phyloP scores from a whole-genome alignment of 2,329 filamentous ascomycete species.

The Myriosclerotinia scirpicola region DNA sequence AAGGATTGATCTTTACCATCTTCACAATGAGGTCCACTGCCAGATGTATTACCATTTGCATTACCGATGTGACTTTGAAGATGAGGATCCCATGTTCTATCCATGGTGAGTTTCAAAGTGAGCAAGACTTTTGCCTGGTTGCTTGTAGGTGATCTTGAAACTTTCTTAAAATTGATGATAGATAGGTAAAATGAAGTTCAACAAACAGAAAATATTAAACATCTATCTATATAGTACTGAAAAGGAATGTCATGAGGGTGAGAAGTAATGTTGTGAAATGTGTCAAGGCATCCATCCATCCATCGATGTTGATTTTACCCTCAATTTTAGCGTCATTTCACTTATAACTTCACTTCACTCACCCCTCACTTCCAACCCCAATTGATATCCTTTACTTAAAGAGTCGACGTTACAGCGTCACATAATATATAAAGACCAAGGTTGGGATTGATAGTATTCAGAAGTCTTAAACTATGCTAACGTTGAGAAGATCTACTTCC shows the following conservation, averaged over 20 bases:
- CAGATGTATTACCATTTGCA: constrained; percentile 21
- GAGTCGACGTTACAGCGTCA: background rate
- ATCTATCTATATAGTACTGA: background rate
- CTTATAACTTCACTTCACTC: constrained; percentile 2
- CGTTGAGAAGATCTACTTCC: constrained; percentile 8
- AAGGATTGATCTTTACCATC: background rate
- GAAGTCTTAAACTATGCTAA: background rate
- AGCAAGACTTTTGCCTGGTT: background rate
- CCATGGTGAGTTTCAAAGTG: background rate
- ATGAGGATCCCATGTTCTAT: constrained; percentile 29
- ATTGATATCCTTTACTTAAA: background rate
- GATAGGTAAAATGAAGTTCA: constrained; percentile 9
- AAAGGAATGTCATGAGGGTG: background rate
- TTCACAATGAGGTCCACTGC: background rate
- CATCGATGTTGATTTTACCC: constrained; percentile 8
- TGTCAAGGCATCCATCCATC: background rate
- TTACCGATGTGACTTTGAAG: constrained; percentile 34
- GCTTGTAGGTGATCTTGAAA: background rate
- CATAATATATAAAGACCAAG: background rate
- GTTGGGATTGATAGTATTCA: background rate
- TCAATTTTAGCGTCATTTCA: constrained; percentile 15
- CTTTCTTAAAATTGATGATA: background rate
- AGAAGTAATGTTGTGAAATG: background rate
- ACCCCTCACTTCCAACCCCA: background rate
- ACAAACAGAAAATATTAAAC: background rate